Base-by-base conservation (phyloP, 805 yeast genomes). In the Brettanomyces nanus region DNA sequence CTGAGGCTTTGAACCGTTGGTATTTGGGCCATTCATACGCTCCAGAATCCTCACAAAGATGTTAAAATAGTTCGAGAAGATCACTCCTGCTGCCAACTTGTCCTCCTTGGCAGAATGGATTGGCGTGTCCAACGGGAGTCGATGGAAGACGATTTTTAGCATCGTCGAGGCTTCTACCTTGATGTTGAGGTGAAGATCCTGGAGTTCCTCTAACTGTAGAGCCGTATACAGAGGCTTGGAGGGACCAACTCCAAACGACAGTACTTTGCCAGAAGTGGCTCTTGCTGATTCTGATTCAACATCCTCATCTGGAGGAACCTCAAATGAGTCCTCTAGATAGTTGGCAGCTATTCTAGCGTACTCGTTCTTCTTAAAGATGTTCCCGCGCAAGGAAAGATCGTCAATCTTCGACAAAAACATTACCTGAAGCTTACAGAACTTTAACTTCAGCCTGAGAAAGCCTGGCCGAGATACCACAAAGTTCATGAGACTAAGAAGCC, bases 61-160 rank as follows among this genome's bases (percentile, higher is more conserved):
- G 14, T 78, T 77, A 56, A 81, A 83, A 49, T 79, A 81, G 43
- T 78, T 78, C 4, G 81, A 77, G 56, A 84, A 83, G 9, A 76
- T 68, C 33, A 80, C 72, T 22, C 74, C 74, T 7, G 54, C 49
- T 15, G 57, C 53, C 18, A 51, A 33, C 19, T 37, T 37, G 27
- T 45, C 54, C 27, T 55, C 56, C 9, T 45, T 46, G 4, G 51
- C 35, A 5, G 49, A 39, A 75, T 47, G 48, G 33, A 77, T 40
- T 66, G 80, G 26, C 73, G 80, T 19, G 71, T 78, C 89, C 31
- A 80, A 54, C 4, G 80, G 69, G 23, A 80, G 54, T n/a, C 69
- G 65, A 20, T 70, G 71, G 19, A 84, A 65, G 17, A 78, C 65
- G 18, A 69, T 53, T 2, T 80, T 69, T 38, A 83, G 55, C 17